Percentiles rank a stretch among this genome's conserved stretches.
Conservation (phyloP, 139 green algal genomes). For the Chlamydomonas eustigma region DNA sequence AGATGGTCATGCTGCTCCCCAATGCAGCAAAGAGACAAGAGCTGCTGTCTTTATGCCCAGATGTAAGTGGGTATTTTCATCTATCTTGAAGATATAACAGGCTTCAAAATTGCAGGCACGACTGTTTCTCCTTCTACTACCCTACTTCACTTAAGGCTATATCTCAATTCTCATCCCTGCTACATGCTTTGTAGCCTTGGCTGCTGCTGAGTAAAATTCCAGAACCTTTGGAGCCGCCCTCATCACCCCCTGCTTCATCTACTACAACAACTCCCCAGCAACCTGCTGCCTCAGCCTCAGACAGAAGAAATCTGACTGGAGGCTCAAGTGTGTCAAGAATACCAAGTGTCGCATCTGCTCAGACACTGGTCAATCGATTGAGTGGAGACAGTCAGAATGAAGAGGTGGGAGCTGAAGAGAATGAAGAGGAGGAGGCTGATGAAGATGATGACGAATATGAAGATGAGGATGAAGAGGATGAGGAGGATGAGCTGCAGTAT, state of each 20-base stretch:
- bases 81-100: too few species aligned
- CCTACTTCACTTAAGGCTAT: background rate
- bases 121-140: background rate
- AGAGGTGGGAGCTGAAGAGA: background rate
- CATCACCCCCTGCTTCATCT: background rate
- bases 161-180: too few species aligned
- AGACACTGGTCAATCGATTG: too few species aligned
- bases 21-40: background rate
- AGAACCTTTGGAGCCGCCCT: background rate
- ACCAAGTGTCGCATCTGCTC: too few species aligned
- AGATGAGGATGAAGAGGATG: constrained; percentile 10
- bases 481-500: constrained; percentile 6
- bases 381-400: background rate
- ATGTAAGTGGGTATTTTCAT: constrained; percentile 13
- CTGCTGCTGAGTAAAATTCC: background rate
- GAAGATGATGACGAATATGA: constrained; percentile 2
- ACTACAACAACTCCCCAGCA: background rate
- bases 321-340: too few species aligned
- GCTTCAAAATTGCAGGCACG: background rate
- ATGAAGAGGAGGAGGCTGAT: constrained; percentile 25
- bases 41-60: constrained; percentile 23
- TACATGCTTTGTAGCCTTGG: constrained; percentile 14
- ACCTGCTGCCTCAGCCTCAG: background rate
- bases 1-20: constrained; percentile 41
- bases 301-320: too few species aligned